Evolutionary conservation across 805 yeast species (phyloP), one percentile per base, ranked within the genome.

Genomic region (Naumovozyma baii): DNA sequence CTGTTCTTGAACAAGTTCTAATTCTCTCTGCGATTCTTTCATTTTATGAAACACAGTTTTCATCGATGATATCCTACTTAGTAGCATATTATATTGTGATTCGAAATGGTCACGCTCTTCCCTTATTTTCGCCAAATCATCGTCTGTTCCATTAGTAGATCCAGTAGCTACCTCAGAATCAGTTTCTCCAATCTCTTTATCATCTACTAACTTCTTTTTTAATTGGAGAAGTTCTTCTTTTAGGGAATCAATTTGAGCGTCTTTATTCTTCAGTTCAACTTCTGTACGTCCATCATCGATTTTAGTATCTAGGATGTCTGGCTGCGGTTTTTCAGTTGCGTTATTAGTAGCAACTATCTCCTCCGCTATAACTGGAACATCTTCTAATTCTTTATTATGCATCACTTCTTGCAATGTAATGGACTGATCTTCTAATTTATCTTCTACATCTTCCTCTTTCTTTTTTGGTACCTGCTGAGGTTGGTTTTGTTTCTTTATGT

Each of bases 21-120:
- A 63, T 48, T 81, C 83, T 2, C 58, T 62, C 52, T 82, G 80
- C 0, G 85, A 66, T 41, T 74, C 80, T 52, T 82, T 80, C 84
- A 82, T 80, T 47, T 83, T 82, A 31, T 64, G 68, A 57, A 83
- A 83, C 2, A 83, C 72, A 1, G 79, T 64, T 48, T 81, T 83
- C 90, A 83, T 82, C 2, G 83, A 73, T 1, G 85, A 73, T 14
- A 83, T 57, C 54, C 80, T 70, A 45, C 74, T 74, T 43, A 83
- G 58, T 25, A 83, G 59, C 3, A 72, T 66, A 44, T 80, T 80
- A 51, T 82, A 80, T 45, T 77, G 76, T 1, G 68, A 64, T 48
- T 79, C 76, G 20, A 73, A 67, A 22, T 72, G 69, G 36, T 73
- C 80, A 40, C 80, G 69, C 50, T 80, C 85, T 28, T 66, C 62